A percentile compares a stretch with the other conserved stretches of the same genome.
These are phyloP conservation scores for Penicillium brasilianum DNA, from an alignment of 2,329 filamentous ascomycete genomes.

Conservation along the genomic window DNA sequence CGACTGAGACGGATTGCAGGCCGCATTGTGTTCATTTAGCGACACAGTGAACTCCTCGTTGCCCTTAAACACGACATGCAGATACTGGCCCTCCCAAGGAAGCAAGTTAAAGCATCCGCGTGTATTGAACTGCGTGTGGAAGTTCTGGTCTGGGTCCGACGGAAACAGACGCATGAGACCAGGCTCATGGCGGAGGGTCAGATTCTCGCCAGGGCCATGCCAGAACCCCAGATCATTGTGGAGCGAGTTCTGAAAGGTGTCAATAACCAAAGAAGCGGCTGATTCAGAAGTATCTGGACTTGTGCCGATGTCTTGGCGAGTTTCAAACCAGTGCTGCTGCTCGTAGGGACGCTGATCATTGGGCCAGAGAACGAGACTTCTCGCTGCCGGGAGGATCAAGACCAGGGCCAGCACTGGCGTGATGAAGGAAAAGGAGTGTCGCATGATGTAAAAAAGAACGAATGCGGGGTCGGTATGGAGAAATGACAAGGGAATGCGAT, in stretches of 20 bases:
- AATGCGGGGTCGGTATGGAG: background rate
- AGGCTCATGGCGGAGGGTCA: conserved; percentile 58
- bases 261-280: conserved; percentile 55
- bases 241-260: conserved; percentile 60
- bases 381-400: conserved; percentile 11
- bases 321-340: conserved; percentile 23
- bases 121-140: conserved; percentile 62
- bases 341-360: conserved; percentile 8
- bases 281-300: conserved; percentile 3
- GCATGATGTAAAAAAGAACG: conserved; percentile 2
- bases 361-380: conserved; percentile 8
- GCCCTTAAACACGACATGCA: conserved; percentile 69
- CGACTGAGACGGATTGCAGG: conserved; percentile 60
- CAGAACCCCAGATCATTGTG: conserved; percentile 67
- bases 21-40: conserved; percentile 68
- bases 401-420: conserved; percentile 1
- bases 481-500: background rate
- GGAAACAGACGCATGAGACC: conserved; percentile 62
- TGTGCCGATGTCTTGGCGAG: conserved; percentile 10
- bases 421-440: background rate
- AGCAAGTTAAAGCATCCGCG: conserved; percentile 62
- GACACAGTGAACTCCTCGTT: conserved; percentile 67
- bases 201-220: conserved; percentile 68
- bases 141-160: conserved; percentile 65
- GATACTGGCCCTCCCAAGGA: conserved; percentile 61